Percentiles rank a stretch among this genome's conserved stretches.
These are phyloP conservation scores for Speleostelium caveatum DNA, from an alignment of 78 protist species.

Conservation along the genomic window DNA sequence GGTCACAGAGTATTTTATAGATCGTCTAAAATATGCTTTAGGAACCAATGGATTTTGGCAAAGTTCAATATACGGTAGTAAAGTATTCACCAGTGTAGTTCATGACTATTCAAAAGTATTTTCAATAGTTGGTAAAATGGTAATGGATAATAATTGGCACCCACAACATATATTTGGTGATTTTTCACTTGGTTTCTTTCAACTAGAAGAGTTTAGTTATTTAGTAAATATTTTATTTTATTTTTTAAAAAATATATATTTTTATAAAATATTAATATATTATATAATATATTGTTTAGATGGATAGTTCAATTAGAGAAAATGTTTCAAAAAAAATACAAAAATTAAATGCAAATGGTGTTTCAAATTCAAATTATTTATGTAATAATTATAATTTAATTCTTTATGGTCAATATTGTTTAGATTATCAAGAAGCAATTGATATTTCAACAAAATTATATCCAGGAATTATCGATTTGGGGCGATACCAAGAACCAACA, in stretches of 20 bases:
- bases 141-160: neutral
- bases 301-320: too few species aligned
- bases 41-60: conserved; percentile 73
- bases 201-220: conserved; percentile 20
- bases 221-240: neutral
- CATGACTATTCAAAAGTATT: conserved; percentile 15
- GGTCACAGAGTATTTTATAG: conserved; percentile 12
- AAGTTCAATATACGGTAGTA: conserved; percentile 13
- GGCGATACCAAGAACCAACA: conserved; percentile 53
- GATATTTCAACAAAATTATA: neutral
- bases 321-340: too few species aligned
- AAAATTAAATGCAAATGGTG: too few species aligned
- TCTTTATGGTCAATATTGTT: neutral
- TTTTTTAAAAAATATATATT: too few species aligned
- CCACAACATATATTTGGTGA: conserved; percentile 1
- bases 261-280: too few species aligned
- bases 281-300: too few species aligned
- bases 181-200: conserved; percentile 31
- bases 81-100: conserved; percentile 31
- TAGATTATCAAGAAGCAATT: neutral
- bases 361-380: too few species aligned
- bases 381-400: neutral
- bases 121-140: neutral
- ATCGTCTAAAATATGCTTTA: neutral
- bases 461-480: neutral